Conservation (phyloP, 192 early-diverging fungal genomes). For the Blastocladiella britannica region DNA sequence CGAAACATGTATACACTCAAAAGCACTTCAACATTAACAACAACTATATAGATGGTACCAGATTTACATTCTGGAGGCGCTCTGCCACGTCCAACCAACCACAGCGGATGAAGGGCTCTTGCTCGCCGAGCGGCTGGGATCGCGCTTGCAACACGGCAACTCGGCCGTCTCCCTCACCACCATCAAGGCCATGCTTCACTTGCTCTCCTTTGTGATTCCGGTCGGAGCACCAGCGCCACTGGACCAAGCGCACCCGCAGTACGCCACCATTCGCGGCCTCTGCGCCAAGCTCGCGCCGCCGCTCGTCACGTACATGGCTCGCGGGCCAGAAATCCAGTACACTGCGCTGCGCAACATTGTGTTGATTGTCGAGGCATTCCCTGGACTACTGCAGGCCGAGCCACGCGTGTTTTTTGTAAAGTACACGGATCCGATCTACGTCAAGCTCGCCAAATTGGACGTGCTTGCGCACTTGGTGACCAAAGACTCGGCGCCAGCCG, state of each 20-base stretch:
- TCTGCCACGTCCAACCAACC: constrained; percentile 79
- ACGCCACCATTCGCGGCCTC: constrained; percentile 46
- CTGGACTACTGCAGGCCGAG: constrained; percentile 74
- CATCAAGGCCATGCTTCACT: constrained; percentile 75
- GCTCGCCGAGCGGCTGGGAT: constrained; percentile 68
- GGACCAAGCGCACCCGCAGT: no score
- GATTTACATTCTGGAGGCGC: constrained; percentile 76
- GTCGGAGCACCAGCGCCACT: no score
- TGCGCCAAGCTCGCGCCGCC: constrained; percentile 77
- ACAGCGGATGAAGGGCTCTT: constrained; percentile 73
- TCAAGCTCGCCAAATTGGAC: constrained; percentile 92
- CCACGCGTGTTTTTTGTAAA: constrained; percentile 99
- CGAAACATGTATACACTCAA: no score
- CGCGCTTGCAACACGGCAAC: constrained; percentile 86
- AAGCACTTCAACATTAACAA: not conserved
- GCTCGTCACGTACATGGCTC: constrained; percentile 75
- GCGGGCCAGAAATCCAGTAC: constrained; percentile 87
- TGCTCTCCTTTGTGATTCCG: constrained; percentile 93
- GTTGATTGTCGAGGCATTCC: constrained; percentile 74
- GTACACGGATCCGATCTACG: constrained; percentile 97
- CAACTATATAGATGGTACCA: constrained; percentile 65
- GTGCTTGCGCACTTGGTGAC: constrained; percentile 75
- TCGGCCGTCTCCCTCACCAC: constrained; percentile 69
- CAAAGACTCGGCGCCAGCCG: constrained; percentile 62
- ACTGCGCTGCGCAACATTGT: constrained; percentile 91